Evolutionary conservation across 2,329 filamentous ascomycete genomes (phyloP).

Genomic region (Lasiodiplodia sp.): DNA sequence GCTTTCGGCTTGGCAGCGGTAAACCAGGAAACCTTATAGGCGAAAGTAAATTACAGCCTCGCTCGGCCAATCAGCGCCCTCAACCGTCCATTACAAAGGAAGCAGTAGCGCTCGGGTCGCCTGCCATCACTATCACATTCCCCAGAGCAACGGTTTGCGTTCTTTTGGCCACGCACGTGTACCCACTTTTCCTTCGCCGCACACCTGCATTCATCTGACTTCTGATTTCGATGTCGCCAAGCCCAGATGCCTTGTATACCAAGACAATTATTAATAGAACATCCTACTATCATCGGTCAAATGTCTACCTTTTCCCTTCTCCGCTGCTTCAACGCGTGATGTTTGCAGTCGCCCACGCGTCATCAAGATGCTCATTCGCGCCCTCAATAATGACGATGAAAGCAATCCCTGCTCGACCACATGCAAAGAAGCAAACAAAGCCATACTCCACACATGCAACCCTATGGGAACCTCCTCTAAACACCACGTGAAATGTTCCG

Average conservation of each 20-base stretch:
- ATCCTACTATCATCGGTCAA: neutral
- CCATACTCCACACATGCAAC: neutral
- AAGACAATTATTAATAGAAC: slow-evolving; percentile 5
- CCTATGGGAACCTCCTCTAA: neutral
- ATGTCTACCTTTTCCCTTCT: neutral
- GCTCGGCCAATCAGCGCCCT: neutral
- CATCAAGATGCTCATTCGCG: neutral
- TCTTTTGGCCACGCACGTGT: neutral
- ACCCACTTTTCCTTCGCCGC: slow-evolving; percentile 19
- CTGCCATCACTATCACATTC: slow-evolving; percentile 18
- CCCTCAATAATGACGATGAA: neutral
- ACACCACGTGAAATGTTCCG: neutral
- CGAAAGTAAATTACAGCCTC: slow-evolving; percentile 5
- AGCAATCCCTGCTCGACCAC: neutral
- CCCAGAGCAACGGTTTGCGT: neutral
- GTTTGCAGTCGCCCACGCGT: neutral
- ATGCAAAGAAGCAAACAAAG: neutral
- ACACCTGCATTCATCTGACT: neutral
- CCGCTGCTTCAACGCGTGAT: neutral
- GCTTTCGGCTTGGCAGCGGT: slow-evolving; percentile 5
- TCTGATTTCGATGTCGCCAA: slow-evolving; percentile 2
- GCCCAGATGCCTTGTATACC: neutral
- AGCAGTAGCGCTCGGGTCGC: neutral
- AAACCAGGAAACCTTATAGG: slow-evolving; percentile 19
- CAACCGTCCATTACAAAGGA: neutral